phyloP scores from a whole-genome alignment of 2,329 filamentous ascomycete species.

The Ciborinia camelliae region DNA sequence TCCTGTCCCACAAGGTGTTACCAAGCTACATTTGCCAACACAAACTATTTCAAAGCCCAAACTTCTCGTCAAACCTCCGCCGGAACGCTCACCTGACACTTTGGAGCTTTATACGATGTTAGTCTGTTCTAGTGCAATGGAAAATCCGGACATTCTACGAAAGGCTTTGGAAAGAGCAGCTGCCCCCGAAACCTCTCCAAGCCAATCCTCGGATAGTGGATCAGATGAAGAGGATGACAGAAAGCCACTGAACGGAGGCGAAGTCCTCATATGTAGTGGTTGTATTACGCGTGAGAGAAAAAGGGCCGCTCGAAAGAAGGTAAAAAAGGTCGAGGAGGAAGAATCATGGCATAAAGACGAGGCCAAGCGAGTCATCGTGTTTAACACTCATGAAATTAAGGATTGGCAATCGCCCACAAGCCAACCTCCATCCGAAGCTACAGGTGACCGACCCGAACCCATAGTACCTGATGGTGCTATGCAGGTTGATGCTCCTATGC shows the following conservation, averaged over 20 bases:
- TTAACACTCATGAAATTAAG: constrained; percentile 84
- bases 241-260: constrained; percentile 82
- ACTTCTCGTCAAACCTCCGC: constrained; percentile 69
- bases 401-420: constrained; percentile 69
- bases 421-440: constrained; percentile 47
- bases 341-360: constrained; percentile 81
- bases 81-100: constrained; percentile 65
- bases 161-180: constrained; percentile 53
- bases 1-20: constrained; percentile 70
- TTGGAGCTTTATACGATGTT: constrained; percentile 77
- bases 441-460: constrained; percentile 46
- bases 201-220: constrained; percentile 25
- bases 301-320: constrained; percentile 85
- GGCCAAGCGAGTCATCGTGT: constrained; percentile 78
- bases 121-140: constrained; percentile 91
- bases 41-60: constrained; percentile 96
- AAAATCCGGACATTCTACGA: constrained; percentile 61
- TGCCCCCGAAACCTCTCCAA: constrained; percentile 33
- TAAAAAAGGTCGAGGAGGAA: constrained; percentile 90
- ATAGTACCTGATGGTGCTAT: constrained; percentile 57
- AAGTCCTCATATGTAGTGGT: constrained; percentile 86
- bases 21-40: constrained; percentile 78
- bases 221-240: constrained; percentile 49
- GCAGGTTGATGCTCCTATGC: constrained; percentile 85
- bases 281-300: constrained; percentile 92